These are phyloP conservation scores for Marchantia paleacea DNA, from an alignment of 225 moss, liverwort and hornwort species.

Conservation along the genomic window DNA sequence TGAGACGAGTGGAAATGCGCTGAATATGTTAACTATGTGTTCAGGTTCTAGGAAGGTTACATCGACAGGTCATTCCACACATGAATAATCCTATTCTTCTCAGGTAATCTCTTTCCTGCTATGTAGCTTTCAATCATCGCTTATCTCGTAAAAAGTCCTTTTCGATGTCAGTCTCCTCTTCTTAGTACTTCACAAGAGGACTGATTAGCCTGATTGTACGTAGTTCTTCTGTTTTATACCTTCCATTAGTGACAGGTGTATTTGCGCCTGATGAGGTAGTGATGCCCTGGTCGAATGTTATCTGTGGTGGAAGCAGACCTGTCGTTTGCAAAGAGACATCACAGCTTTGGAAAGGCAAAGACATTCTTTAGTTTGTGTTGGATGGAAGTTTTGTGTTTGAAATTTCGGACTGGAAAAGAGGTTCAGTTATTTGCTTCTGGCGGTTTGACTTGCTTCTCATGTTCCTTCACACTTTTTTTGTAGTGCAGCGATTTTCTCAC, in stretches of 20 bases:
- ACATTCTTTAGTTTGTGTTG: not conserved
- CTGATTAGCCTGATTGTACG: too few relatives aligned
- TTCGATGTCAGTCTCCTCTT: too few relatives aligned
- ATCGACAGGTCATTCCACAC: slow-evolving; percentile 68
- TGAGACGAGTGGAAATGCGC: not conserved
- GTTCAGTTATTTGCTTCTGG: not conserved
- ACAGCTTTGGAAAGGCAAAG: not conserved
- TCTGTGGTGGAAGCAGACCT: not conserved
- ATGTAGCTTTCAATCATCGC: not conserved
- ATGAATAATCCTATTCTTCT: slow-evolving; percentile 81
- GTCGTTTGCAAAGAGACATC: not conserved
- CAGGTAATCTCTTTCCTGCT: slow-evolving; percentile 41
- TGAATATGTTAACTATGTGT: not conserved
- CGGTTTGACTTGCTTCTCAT: not conserved
- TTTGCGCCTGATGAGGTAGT: too few relatives aligned
- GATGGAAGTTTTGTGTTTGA: not conserved
- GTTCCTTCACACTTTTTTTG: not conserved
- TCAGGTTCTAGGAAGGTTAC: slow-evolving; percentile 86
- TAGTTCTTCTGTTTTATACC: too few relatives aligned
- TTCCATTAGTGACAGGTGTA: too few relatives aligned
- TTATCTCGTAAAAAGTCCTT: too few relatives aligned
- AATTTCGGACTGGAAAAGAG: not conserved
- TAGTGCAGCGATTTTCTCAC: slow-evolving; percentile 88
- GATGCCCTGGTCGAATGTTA: not conserved
- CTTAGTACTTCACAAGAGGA: too few relatives aligned